phyloP scores from a whole-genome alignment of 305 asterid genomes.

The Plantago coronopus region DNA sequence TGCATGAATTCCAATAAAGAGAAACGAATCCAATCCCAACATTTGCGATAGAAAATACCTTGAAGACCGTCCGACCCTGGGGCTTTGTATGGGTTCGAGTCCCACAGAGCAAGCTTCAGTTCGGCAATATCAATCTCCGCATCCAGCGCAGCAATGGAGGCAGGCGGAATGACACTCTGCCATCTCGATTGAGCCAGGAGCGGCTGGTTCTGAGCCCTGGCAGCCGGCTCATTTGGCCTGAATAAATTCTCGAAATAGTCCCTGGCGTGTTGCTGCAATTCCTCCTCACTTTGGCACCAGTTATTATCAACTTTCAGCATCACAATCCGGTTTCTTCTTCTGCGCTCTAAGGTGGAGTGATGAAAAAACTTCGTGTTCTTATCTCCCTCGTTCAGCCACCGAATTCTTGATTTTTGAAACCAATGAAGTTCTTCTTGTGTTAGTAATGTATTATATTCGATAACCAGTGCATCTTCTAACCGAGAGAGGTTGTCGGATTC shows the following conservation, averaged over 20 bases:
- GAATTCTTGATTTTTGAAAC: neutral
- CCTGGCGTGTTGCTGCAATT: neutral
- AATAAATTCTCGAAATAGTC: too few species aligned
- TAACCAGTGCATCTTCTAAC: neutral
- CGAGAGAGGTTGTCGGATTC: neutral
- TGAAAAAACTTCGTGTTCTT: neutral
- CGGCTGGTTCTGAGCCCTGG: too few species aligned
- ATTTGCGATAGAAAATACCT: neutral
- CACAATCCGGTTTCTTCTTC: neutral
- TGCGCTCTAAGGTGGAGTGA: neutral
- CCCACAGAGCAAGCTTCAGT: neutral
- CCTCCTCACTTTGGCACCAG: neutral
- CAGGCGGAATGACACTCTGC: too few species aligned
- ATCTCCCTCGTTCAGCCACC: neutral
- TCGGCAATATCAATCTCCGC: neutral
- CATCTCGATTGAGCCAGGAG: too few species aligned
- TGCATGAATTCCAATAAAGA: too few species aligned
- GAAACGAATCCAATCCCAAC: too few species aligned
- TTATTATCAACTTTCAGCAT: neutral
- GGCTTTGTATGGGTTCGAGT: neutral
- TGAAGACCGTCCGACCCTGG: conserved; percentile 2
- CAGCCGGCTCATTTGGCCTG: too few species aligned
- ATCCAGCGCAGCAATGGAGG: too few species aligned
- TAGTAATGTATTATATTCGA: neutral
- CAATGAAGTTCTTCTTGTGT: neutral